Conservation (phyloP, 805 yeast species). For the Yarrowia divulgata region DNA sequence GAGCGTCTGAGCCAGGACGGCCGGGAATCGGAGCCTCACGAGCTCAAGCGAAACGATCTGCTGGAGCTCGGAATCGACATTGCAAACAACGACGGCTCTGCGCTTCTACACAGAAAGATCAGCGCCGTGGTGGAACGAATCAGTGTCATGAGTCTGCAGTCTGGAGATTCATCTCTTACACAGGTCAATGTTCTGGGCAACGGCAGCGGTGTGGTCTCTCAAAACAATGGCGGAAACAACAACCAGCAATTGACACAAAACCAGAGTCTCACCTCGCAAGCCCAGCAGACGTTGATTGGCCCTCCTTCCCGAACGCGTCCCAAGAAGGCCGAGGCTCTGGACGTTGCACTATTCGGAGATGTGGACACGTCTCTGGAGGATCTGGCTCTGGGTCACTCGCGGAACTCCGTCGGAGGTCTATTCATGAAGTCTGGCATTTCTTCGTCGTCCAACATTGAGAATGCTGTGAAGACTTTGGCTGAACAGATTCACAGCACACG, state of each 20-base stretch:
- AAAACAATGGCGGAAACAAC: constrained; percentile 8
- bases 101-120: constrained; percentile 81
- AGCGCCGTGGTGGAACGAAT: constrained; percentile 82
- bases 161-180: constrained; percentile 26
- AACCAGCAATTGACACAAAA: constrained; percentile 18
- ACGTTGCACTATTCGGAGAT: constrained; percentile 51
- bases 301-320: constrained; percentile 20
- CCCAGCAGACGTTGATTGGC: constrained; percentile 7
- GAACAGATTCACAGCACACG: constrained; percentile 49
- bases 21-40: constrained; percentile 62
- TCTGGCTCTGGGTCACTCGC: constrained; percentile 50
- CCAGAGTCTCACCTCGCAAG: constrained; percentile 8
- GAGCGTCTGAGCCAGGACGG: constrained; percentile 67
- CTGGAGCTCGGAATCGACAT: constrained; percentile 95
- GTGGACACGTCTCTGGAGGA: constrained; percentile 49
- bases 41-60: constrained; percentile 78
- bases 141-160: constrained; percentile 59
- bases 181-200: constrained; percentile 21
- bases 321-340: constrained; percentile 44
- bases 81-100: constrained; percentile 53
- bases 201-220: not conserved
- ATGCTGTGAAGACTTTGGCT: constrained; percentile 50
- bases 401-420: constrained; percentile 50
- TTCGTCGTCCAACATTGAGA: constrained; percentile 48
- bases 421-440: constrained; percentile 49